Conservation (phyloP, 352 stramenopile species). For the Aphanomyces invadans region DNA sequence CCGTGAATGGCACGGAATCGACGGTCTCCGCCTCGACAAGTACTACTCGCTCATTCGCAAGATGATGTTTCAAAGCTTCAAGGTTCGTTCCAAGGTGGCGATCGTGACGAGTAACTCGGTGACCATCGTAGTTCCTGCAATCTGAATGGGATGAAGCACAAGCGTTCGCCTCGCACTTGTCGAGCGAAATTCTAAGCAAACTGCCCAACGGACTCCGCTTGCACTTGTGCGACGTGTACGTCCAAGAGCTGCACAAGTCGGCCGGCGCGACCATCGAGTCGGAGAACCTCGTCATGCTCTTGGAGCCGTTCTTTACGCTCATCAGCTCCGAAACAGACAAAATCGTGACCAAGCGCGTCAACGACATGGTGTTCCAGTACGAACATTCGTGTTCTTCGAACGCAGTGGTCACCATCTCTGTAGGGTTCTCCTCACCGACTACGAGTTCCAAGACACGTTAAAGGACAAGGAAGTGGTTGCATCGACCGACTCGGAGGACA, state of each 20-base stretch:
- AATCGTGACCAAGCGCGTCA: constrained; percentile 69
- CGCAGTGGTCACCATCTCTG: too few species aligned
- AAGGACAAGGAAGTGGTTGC: constrained; percentile 26
- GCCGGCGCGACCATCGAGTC: constrained; percentile 45
- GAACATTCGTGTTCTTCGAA: too few species aligned
- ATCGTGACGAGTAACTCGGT: not conserved
- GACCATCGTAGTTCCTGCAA: constrained; percentile 38
- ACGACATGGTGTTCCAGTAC: constrained; percentile 58
- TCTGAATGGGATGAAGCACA: constrained; percentile 44
- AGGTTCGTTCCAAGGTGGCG: constrained; percentile 26
- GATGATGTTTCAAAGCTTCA: constrained; percentile 62
- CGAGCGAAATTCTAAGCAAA: constrained; percentile 62
- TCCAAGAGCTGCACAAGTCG: constrained; percentile 54
- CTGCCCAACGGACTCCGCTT: constrained; percentile 73
- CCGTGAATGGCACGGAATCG: constrained; percentile 77
- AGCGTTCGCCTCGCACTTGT: constrained; percentile 55
- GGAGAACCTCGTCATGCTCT: constrained; percentile 53
- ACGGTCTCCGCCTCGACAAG: constrained; percentile 75
- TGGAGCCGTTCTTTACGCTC: constrained; percentile 78
- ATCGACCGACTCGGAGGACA: constrained; percentile 35
- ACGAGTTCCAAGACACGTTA: constrained; percentile 52
- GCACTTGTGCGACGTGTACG: constrained; percentile 67
- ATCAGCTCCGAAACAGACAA: constrained; percentile 72
- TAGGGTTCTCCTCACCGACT: constrained; percentile 52
- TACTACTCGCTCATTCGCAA: constrained; percentile 81